Conservation (phyloP, 1,139 yeast species). For the Taphrina populina region DNA sequence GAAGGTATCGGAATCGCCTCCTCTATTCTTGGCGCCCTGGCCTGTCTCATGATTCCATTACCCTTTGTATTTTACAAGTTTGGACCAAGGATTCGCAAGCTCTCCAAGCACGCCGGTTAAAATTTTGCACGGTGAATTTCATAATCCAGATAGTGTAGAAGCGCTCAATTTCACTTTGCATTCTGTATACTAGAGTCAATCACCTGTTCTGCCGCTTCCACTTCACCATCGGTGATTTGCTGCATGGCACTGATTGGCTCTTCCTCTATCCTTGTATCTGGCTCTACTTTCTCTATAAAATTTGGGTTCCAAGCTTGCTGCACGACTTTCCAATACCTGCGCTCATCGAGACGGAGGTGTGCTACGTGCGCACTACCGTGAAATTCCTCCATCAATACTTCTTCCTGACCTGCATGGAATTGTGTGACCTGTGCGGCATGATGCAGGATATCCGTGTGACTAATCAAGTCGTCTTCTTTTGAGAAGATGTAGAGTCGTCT, state of each 20-base stretch:
- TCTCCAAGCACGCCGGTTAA: constrained; percentile 28
- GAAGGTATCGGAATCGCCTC: constrained; percentile 51
- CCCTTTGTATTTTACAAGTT: constrained; percentile 61
- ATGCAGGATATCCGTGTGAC: constrained; percentile 15
- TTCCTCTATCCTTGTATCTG: not conserved
- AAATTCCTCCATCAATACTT: constrained; percentile 23
- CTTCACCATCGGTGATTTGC: constrained; percentile 2
- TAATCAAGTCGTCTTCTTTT: constrained; percentile 26
- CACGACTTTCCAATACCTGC: constrained; percentile 21
- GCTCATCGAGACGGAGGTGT: constrained; percentile 23
- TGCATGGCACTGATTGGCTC: not conserved
- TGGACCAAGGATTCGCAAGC: constrained; percentile 43
- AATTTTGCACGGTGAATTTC: not conserved
- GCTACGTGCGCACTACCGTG: constrained; percentile 28
- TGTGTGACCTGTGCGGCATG: constrained; percentile 23
- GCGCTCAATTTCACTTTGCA: too few relatives aligned
- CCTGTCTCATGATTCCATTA: constrained; percentile 60
- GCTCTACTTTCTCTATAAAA: not conserved
- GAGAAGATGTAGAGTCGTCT: constrained; percentile 21
- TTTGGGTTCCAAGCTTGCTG: constrained; percentile 30
- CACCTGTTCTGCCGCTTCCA: constrained; percentile 7
- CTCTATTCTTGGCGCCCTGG: constrained; percentile 52
- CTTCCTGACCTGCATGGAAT: constrained; percentile 19
- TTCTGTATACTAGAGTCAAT: too few relatives aligned
- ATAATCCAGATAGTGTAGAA: too few relatives aligned